Conservation (phyloP, 805 yeast species). For the Zygoascus tannicola region DNA sequence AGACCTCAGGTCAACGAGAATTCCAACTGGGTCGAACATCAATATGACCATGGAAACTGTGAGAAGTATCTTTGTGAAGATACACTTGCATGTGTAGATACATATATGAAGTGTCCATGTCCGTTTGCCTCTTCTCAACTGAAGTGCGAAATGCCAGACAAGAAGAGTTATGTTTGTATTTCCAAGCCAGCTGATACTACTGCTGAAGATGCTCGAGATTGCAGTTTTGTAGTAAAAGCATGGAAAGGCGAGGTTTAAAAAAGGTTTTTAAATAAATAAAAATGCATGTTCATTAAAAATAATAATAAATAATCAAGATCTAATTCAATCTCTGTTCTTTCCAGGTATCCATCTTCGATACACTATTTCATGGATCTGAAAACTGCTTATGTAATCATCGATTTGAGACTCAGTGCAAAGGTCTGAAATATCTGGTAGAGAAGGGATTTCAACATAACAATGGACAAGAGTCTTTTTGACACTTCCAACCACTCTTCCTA, state of each 20-base stretch:
- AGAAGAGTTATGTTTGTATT: conserved; percentile 61
- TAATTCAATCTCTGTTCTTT: conserved; percentile 58
- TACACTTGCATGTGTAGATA: conserved; percentile 66
- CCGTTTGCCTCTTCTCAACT: conserved; percentile 78
- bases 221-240: conserved; percentile 76
- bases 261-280: too few species aligned
- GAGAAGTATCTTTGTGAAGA: conserved; percentile 69
- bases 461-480: conserved; percentile 73
- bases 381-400: conserved; percentile 32
- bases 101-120: conserved; percentile 75
- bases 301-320: not conserved
- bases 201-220: conserved; percentile 54
- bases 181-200: conserved; percentile 61
- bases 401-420: conserved; percentile 8
- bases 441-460: conserved; percentile 54
- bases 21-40: conserved; percentile 19
- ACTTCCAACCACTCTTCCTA: conserved; percentile 75
- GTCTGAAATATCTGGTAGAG: conserved; percentile 1
- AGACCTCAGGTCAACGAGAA: conserved; percentile 25
- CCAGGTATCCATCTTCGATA: conserved; percentile 82
- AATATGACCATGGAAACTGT: conserved; percentile 35
- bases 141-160: conserved; percentile 68
- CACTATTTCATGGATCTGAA: conserved; percentile 53
- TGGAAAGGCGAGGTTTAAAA: conserved; percentile 45
- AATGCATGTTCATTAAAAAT: not conserved